Evolutionary conservation across 305 asterid species (phyloP).

Genomic region (Solanum chacoense): DNA sequence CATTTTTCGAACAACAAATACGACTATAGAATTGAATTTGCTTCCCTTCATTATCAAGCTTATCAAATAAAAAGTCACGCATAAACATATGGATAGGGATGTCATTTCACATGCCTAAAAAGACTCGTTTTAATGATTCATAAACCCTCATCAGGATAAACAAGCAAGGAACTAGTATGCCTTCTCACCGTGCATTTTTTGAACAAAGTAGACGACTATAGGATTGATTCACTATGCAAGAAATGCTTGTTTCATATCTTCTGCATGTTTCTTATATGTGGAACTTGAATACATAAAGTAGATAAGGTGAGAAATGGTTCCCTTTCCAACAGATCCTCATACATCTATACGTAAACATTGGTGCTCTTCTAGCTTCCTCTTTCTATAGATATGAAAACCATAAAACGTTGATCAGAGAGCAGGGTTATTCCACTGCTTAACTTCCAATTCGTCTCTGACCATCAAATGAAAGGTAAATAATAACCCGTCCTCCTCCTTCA

Average conservation of each 20-base stretch:
- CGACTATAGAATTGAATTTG: not conserved
- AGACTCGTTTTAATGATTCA: not conserved
- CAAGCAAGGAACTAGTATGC: not conserved
- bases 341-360: not conserved
- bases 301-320: not conserved
- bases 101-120: not conserved
- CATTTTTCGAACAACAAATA: not conserved
- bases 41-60: not conserved
- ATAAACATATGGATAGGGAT: not conserved
- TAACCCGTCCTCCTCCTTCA: not conserved
- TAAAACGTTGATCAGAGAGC: not conserved
- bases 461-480: not conserved
- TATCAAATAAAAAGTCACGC: no score
- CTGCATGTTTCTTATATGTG: not conserved
- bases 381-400: not conserved
- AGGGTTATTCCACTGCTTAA: not conserved
- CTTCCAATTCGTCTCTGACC: not conserved
- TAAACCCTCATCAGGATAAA: not conserved
- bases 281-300: not conserved
- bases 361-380: not conserved
- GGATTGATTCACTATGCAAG: not conserved
- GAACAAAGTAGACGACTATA: not conserved
- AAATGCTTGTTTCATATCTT: not conserved
- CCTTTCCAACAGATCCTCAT: not conserved
- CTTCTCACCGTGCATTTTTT: not conserved